These are phyloP conservation scores for Leccinum sublutescens DNA, from an alignment of 768 basidiomycete species.

Conservation along the genomic window DNA sequence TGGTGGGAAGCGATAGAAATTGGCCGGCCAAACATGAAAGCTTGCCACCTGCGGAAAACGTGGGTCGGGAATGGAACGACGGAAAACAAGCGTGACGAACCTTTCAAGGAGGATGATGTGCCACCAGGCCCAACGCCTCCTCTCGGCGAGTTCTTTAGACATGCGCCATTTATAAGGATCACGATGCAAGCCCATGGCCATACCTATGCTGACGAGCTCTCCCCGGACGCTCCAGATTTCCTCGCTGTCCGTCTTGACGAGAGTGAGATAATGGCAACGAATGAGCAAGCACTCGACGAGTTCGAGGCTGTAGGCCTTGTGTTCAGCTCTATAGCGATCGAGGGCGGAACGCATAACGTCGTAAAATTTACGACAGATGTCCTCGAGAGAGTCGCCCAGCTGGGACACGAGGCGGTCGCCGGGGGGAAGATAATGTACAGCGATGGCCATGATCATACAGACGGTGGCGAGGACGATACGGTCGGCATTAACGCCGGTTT, in stretches of 20 bases:
- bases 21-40: conserved; percentile 83
- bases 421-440: conserved; percentile 68
- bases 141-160: conserved; percentile 66
- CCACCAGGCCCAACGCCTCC: conserved; percentile 90
- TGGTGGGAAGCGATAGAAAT: conserved; percentile 74
- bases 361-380: conserved; percentile 65
- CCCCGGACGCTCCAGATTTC: conserved; percentile 78
- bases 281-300: conserved; percentile 74
- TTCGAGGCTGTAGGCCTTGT: conserved; percentile 63
- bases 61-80: conserved; percentile 2
- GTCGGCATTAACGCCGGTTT: conserved; percentile 61
- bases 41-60: conserved; percentile 64
- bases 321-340: conserved; percentile 58
- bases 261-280: conserved; percentile 67
- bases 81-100: conserved; percentile 37
- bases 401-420: conserved; percentile 60
- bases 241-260: conserved; percentile 74
- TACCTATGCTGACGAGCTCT: conserved; percentile 70
- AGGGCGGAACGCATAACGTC: conserved; percentile 65
- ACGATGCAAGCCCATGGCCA: conserved; percentile 82
- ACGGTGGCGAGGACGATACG: conserved; percentile 70
- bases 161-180: conserved; percentile 81
- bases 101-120: conserved; percentile 79
- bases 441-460: conserved; percentile 71
- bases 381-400: conserved; percentile 52